Evolutionary conservation across 176 grass and related monocot genomes (phyloP).

Genomic region (Triticum monococcum): DNA sequence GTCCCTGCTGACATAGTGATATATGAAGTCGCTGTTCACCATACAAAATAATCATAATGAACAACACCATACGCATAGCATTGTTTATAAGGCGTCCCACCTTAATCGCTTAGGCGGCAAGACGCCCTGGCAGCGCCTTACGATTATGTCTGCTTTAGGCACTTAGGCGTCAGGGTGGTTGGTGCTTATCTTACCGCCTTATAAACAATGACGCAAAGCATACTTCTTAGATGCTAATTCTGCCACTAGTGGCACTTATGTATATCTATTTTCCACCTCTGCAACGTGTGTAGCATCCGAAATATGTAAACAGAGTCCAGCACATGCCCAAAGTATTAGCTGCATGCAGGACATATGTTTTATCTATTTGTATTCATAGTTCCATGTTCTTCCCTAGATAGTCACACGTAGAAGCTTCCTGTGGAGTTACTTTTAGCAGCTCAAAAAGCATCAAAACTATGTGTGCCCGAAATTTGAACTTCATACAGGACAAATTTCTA

Average conservation of each 20-base stretch:
- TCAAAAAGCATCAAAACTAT: constrained; percentile 5
- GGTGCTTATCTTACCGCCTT: too few species aligned
- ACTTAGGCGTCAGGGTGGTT: too few species aligned
- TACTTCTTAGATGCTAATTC: constrained; percentile 1
- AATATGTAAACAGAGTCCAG: background rate
- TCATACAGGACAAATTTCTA: background rate
- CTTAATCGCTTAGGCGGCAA: too few species aligned
- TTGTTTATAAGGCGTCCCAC: background rate
- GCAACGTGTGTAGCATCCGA: background rate
- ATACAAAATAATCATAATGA: background rate
- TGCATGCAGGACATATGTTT: background rate
- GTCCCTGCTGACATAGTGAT: constrained; percentile 13
- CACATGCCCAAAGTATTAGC: background rate
- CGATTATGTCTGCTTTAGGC: too few species aligned
- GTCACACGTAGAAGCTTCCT: background rate
- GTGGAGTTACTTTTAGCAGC: background rate
- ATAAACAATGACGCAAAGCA: background rate
- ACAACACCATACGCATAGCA: background rate
- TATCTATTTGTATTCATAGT: background rate
- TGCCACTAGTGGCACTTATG: background rate
- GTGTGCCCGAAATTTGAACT: background rate
- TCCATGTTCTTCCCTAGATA: constrained; percentile 20
- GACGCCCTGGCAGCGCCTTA: too few species aligned
- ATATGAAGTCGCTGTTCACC: constrained; percentile 15
- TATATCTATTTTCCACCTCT: constrained; percentile 21